These are phyloP conservation scores for Hypoxylon trugodes DNA, from an alignment of 495 filamentous ascomycete species.

Conservation along the genomic window DNA sequence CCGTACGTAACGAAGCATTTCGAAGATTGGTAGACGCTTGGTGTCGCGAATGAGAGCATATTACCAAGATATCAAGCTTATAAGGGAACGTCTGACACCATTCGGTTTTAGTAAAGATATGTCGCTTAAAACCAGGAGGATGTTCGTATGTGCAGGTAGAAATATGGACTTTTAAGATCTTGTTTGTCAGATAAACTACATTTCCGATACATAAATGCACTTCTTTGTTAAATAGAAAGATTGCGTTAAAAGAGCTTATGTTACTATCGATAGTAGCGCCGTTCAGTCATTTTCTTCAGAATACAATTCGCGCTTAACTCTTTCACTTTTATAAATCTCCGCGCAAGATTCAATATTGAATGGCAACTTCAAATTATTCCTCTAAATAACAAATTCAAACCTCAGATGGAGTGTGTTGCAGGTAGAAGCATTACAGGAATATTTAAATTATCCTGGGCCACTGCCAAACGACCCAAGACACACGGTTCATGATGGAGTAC, in stretches of 20 bases:
- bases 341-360: neutral
- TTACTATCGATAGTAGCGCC: constrained; percentile 8
- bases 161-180: neutral
- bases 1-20: constrained; percentile 80
- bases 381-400: neutral
- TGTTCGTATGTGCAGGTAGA: too few species aligned
- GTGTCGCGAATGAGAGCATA: constrained; percentile 69
- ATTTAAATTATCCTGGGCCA: constrained; percentile 8
- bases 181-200: neutral
- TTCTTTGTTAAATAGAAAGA: too few species aligned
- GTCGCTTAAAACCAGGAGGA: too few species aligned
- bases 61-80: too few species aligned
- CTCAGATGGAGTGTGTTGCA: constrained; percentile 30
- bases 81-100: too few species aligned
- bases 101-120: neutral
- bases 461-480: neutral
- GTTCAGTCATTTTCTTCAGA: constrained; percentile 31
- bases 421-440: constrained; percentile 5
- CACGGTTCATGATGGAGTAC: constrained; percentile 67
- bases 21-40: constrained; percentile 64
- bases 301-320: constrained; percentile 17
- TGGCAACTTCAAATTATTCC: neutral
- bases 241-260: constrained; percentile 10
- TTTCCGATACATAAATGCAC: neutral
- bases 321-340: constrained; percentile 12